These are phyloP conservation scores for Stachybotrys elegans DNA, from an alignment of 2,329 filamentous ascomycete species.

Conservation along the genomic window DNA sequence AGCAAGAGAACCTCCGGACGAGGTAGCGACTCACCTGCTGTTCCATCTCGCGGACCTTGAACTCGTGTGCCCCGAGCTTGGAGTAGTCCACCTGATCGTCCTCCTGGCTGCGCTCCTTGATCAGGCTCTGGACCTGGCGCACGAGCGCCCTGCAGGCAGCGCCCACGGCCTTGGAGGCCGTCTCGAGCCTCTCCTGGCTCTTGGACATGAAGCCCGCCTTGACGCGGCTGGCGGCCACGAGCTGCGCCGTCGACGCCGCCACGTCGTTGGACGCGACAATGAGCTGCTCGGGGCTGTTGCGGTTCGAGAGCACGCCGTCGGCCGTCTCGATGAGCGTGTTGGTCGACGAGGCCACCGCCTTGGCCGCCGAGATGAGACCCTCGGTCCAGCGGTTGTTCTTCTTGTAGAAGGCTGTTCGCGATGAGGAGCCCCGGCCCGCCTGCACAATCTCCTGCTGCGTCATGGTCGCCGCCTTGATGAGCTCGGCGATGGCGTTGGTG, in stretches of 20 bases:
- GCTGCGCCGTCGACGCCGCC: slow-evolving; percentile 89
- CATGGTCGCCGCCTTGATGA: slow-evolving; percentile 90
- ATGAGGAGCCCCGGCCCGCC: slow-evolving; percentile 81
- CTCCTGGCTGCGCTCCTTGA: slow-evolving; percentile 76
- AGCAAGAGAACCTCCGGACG: too few species aligned
- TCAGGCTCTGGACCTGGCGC: slow-evolving; percentile 89
- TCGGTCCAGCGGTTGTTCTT: slow-evolving; percentile 99
- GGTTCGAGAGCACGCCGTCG: slow-evolving; percentile 85
- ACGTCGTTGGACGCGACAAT: slow-evolving; percentile 98
- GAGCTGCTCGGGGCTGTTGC: slow-evolving; percentile 92
- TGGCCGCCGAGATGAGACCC: slow-evolving; percentile 92
- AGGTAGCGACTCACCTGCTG: slow-evolving; percentile 87
- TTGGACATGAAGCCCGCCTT: slow-evolving; percentile 98
- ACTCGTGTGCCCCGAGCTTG: slow-evolving; percentile 86
- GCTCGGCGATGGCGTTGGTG: slow-evolving; percentile 85
- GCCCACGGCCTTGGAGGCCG: slow-evolving; percentile 88
- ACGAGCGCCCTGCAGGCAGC: slow-evolving; percentile 83
- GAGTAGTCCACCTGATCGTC: slow-evolving; percentile 84
- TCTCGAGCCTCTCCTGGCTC: slow-evolving; percentile 87
- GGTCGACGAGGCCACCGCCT: slow-evolving; percentile 88
- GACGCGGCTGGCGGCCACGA: slow-evolving; percentile 90
- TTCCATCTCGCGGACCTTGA: slow-evolving; percentile 99
- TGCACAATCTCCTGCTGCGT: slow-evolving; percentile 97
- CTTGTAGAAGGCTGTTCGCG: slow-evolving; percentile 95
- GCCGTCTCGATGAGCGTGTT: slow-evolving; percentile 98